Evolutionary conservation across 2,329 filamentous ascomycete genomes (phyloP).

Genomic region (Cryphonectria japonica): DNA sequence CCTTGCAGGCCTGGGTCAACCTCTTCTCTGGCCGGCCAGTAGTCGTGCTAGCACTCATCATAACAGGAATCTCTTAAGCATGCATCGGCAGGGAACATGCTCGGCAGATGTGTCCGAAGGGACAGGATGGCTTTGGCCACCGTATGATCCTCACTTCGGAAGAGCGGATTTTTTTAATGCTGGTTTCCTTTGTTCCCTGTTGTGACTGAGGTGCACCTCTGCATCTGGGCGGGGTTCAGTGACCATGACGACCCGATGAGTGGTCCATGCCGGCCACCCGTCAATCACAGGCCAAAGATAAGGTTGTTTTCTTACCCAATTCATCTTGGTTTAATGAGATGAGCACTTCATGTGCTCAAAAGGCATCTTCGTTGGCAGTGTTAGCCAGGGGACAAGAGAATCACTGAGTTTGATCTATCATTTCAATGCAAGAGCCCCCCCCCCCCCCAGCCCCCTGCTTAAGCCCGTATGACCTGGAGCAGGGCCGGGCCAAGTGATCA

Average conservation of each 20-base stretch:
- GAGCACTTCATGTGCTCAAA: not conserved
- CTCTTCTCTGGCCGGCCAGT: not conserved
- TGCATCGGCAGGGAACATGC: slow-evolving; percentile 14
- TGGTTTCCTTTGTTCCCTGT: not conserved
- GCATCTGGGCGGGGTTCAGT: not conserved
- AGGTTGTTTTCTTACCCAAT: not conserved
- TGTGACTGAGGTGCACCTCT: not conserved
- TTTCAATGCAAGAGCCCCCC: not conserved
- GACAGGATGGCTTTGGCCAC: slow-evolving; percentile 11
- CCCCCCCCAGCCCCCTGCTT: not conserved
- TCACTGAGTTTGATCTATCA: not conserved
- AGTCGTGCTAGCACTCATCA: slow-evolving; percentile 16
- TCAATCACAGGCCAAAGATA: not conserved
- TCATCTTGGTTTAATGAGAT: not conserved
- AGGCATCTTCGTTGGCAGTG: not conserved
- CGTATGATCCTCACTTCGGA: slow-evolving; percentile 7
- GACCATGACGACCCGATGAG: not conserved
- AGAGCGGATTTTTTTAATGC: not conserved
- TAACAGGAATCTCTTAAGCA: slow-evolving; percentile 15
- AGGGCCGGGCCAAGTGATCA: not conserved
- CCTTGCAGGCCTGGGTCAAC: not conserved
- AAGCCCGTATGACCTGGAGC: not conserved
- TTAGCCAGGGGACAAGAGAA: not conserved
- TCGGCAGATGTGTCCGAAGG: slow-evolving; percentile 22
- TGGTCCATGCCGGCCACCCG: not conserved